A percentile compares a stretch with the other conserved stretches of the same genome.
These are phyloP conservation scores for Agaricales sp. DNA, from an alignment of 1,284 basidiomycete genomes.

Conservation along the genomic window DNA sequence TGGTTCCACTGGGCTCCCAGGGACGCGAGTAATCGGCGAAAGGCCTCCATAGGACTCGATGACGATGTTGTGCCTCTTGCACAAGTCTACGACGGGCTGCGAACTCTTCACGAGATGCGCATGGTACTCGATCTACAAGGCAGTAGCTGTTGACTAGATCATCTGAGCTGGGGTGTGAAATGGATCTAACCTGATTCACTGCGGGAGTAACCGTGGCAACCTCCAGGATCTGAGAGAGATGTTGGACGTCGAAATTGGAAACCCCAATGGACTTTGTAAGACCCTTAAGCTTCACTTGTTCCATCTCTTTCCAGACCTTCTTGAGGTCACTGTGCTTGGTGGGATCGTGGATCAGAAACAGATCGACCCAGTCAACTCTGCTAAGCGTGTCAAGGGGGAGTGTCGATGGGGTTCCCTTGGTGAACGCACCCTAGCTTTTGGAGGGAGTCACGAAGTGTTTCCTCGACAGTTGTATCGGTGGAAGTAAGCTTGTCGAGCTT, in stretches of 20 bases:
- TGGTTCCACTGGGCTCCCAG: slow-evolving; percentile 46
- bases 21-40: slow-evolving; percentile 28
- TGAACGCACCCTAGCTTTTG: slow-evolving; percentile 41
- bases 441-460: slow-evolving; percentile 42
- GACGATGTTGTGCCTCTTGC: slow-evolving; percentile 13
- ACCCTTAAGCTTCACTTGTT: slow-evolving; percentile 55
- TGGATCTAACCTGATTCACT: slow-evolving; percentile 61
- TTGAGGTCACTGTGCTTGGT: slow-evolving; percentile 29
- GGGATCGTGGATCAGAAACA: slow-evolving; percentile 71
- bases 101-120: slow-evolving; percentile 63
- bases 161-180: background rate
- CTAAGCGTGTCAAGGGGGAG: background rate
- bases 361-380: slow-evolving; percentile 59
- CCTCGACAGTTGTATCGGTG: slow-evolving; percentile 28
- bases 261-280: slow-evolving; percentile 76
- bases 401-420: background rate
- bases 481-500: slow-evolving; percentile 30
- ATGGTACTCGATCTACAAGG: slow-evolving; percentile 64
- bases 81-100: slow-evolving; percentile 32
- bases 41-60: slow-evolving; percentile 13
- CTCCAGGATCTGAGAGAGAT: slow-evolving; percentile 54
- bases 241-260: slow-evolving; percentile 66
- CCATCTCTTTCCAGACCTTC: slow-evolving; percentile 63
- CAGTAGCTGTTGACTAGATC: background rate
- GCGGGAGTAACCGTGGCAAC: slow-evolving; percentile 52